Evolutionary conservation across 2,329 filamentous ascomycete species (phyloP), one percentile per base, ranked within the genome.

Genomic region (Xylaria arbuscula): DNA sequence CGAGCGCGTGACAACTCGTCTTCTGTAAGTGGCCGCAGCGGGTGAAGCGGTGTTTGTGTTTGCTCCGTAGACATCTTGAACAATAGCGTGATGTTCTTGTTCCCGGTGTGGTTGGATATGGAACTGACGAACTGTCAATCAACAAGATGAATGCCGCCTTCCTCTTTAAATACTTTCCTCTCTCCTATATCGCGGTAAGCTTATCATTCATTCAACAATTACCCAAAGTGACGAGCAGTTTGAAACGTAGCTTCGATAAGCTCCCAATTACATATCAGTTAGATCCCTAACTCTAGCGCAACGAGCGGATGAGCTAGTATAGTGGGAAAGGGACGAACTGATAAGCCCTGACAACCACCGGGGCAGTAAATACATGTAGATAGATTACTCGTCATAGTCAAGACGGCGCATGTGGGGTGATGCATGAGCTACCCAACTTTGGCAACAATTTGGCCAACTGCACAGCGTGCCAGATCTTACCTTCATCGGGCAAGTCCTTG

Each of bases 401-500:
- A 22, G 57, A 60, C 67, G 57, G 47, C 36, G 66, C 36, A 48
- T 56, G 62, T 67, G 65, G 60, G 65, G 58, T 42, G 38, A 5
- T 22, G 40, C 24, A 62, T 61, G 47, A 40, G 58, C 59, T 53
- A 24, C 54, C 28, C 28, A 28, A 28, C 28, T 28, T 28, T 28
- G 28, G 28, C 28, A 28, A 28, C 28, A 28, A 42, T 55, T 51
- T 51, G 54, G 53, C 36, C 10, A 32, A 3, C 54, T 67, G 64
- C 59, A 62, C 53, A 40, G 47, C 36, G 2, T 45, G 68, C 68
- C 42, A 71, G 70, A 68, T 76, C 71, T 54, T 76, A 69, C 64
- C 74, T 72, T 22, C 40, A 71, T 75, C 56, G 38, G 75, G 75
- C 70, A 76, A 72, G 75, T 76, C 74, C 74, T 76, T 67, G 75